phyloP scores from a whole-genome alignment of 139 green algal genomes.

The Monoraphidium neglectum region DNA sequence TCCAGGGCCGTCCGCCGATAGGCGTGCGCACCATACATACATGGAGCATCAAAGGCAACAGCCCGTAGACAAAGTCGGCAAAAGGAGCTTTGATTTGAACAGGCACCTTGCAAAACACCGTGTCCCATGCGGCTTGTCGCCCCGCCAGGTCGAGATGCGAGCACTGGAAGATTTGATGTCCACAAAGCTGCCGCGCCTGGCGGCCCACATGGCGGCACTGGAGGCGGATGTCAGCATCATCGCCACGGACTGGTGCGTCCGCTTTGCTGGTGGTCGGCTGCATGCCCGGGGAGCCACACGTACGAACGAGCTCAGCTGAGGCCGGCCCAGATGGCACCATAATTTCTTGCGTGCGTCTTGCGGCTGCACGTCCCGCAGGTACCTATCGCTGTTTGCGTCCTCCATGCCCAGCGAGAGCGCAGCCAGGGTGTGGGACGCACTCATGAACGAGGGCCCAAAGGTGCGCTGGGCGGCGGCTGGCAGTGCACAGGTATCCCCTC shows the following conservation, averaged over 20 bases:
- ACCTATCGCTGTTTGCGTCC: slow-evolving; percentile 29
- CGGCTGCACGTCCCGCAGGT: neutral
- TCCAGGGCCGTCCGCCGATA: too few relatives aligned
- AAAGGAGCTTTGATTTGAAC: neutral
- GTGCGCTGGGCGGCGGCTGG: too few relatives aligned
- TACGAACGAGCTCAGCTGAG: neutral
- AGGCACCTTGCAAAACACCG: neutral
- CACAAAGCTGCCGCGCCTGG: slow-evolving; percentile 74
- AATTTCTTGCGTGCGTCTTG: too few relatives aligned
- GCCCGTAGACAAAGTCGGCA: neutral
- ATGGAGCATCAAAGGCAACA: neutral
- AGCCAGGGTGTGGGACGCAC: slow-evolving; percentile 73
- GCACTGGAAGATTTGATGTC: slow-evolving; percentile 52
- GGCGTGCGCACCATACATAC: neutral
- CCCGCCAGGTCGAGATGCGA: slow-evolving; percentile 53
- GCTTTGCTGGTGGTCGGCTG: neutral
- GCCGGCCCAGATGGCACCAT: neutral
- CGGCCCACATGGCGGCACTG: slow-evolving; percentile 54
- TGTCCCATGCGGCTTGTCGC: neutral
- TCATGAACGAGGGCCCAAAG: slow-evolving; percentile 84
- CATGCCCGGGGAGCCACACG: neutral
- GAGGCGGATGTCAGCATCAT: slow-evolving; percentile 80
- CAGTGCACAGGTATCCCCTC: neutral
- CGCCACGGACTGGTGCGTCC: slow-evolving; percentile 77
- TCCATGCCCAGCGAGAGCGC: slow-evolving; percentile 43